Percentiles rank a stretch among this genome's conserved stretches.
phyloP scores from a whole-genome alignment of 495 filamentous ascomycete species.

The Choiromyces venosus region DNA sequence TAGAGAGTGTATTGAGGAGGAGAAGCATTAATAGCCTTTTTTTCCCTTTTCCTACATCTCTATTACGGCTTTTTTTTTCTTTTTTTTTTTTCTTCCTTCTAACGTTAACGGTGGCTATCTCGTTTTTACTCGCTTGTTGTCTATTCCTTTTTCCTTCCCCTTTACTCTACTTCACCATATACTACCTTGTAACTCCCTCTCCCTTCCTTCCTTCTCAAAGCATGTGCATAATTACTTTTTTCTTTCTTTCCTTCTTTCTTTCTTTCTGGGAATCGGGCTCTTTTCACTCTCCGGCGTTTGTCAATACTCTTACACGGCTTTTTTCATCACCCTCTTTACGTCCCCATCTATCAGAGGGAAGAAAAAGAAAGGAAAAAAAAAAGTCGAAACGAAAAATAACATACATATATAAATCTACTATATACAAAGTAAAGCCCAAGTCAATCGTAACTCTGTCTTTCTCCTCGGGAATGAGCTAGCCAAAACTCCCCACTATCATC shows the following conservation, averaged over 20 bases:
- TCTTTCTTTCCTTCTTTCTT: not conserved
- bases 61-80: constrained; percentile 7
- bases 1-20: constrained; percentile 33
- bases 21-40: constrained; percentile 19
- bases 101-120: constrained; percentile 6
- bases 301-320: no score
- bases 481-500: no score
- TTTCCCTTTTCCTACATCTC: constrained; percentile 13
- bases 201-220: not conserved
- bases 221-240: not conserved
- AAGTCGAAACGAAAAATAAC: not conserved
- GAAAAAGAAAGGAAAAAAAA: not conserved
- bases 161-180: not conserved
- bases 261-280: no score
- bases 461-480: no score
- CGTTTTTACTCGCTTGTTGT: not conserved
- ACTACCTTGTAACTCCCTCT: not conserved
- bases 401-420: no score
- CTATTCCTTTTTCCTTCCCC: not conserved
- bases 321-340: no score
- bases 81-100: constrained; percentile 22
- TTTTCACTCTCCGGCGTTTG: no score
- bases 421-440: no score
- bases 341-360: no score
- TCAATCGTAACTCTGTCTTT: not conserved